Evolutionary conservation across 495 filamentous ascomycete genomes (phyloP).

Genomic region (Podospora bellae-mahoneyi): DNA sequence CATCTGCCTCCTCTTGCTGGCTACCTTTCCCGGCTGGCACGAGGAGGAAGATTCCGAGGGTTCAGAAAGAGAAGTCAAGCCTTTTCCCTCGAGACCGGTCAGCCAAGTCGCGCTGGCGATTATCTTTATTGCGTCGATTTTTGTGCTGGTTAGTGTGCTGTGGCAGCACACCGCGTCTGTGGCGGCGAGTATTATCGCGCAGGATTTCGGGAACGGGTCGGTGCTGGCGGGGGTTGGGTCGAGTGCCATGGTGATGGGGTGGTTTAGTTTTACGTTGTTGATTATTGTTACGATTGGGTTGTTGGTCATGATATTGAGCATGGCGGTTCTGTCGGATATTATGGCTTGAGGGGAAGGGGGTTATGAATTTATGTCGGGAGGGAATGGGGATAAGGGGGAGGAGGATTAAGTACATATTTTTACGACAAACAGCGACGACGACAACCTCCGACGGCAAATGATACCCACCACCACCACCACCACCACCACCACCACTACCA

Average conservation of each 20-base stretch:
- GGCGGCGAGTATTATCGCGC: conserved; percentile 85
- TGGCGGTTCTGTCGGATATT: conserved; percentile 59
- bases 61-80: conserved; percentile 68
- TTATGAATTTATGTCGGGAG: neutral
- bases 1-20: conserved; percentile 68
- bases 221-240: conserved; percentile 85
- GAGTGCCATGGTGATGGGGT: conserved; percentile 91
- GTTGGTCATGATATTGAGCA: conserved; percentile 92
- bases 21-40: conserved; percentile 81
- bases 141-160: conserved; percentile 70
- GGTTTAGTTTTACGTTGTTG: conserved; percentile 90
- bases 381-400: neutral
- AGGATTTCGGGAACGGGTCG: conserved; percentile 92
- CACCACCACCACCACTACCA: neutral
- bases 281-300: conserved; percentile 93
- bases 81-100: conserved; percentile 72
- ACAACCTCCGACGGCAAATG: no score
- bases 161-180: conserved; percentile 93
- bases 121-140: conserved; percentile 75
- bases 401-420: neutral
- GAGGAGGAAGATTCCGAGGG: conserved; percentile 64
- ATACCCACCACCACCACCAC: neutral
- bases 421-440: neutral
- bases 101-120: conserved; percentile 72
- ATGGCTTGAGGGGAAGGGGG: conserved; percentile 22